Percentiles rank a stretch among this genome's conserved stretches.
phyloP scores from a whole-genome alignment of 139 green algal species.

The Picochlorum costavermella region DNA sequence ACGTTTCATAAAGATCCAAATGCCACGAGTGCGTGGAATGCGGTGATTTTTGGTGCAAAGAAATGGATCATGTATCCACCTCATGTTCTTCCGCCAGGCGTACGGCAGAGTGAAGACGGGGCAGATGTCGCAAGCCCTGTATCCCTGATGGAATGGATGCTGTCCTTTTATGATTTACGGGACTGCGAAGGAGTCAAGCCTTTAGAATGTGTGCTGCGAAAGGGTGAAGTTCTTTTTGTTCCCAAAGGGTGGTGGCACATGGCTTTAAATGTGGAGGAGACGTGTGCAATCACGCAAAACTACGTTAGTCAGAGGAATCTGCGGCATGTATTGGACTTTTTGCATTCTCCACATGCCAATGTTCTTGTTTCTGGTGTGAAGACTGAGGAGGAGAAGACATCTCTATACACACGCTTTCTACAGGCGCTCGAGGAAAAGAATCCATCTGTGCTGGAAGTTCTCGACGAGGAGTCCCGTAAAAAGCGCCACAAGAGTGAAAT shows the following conservation, averaged over 20 bases:
- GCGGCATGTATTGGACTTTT: constrained; percentile 56
- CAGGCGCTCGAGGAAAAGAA: constrained; percentile 7
- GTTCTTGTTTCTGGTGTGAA: constrained; percentile 64
- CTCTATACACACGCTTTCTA: constrained; percentile 57
- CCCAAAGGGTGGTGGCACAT: constrained; percentile 81
- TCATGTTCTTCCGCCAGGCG: constrained; percentile 52
- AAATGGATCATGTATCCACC: constrained; percentile 93
- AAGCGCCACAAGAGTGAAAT: no score
- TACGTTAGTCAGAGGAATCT: constrained; percentile 63
- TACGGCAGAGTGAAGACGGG: constrained; percentile 62
- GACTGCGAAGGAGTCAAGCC: constrained; percentile 23
- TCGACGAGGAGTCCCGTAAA: not conserved
- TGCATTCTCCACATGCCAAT: constrained; percentile 27
- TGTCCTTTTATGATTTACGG: constrained; percentile 64
- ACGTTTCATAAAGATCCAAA: constrained; percentile 73
- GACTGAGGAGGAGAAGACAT: constrained; percentile 26
- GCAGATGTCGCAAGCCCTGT: constrained; percentile 80
- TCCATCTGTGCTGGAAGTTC: constrained; percentile 13
- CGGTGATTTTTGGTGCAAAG: constrained; percentile 75
- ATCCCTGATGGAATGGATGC: constrained; percentile 89
- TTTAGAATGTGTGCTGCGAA: constrained; percentile 36
- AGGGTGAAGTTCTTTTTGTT: constrained; percentile 82
- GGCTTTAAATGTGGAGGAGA: constrained; percentile 76
- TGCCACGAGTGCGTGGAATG: constrained; percentile 90
- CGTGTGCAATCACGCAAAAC: constrained; percentile 76